A percentile compares a stretch with the other conserved stretches of the same genome.
Conservation (phyloP, 192 early-diverging fungal species). For the Phycomyces nitens region DNA sequence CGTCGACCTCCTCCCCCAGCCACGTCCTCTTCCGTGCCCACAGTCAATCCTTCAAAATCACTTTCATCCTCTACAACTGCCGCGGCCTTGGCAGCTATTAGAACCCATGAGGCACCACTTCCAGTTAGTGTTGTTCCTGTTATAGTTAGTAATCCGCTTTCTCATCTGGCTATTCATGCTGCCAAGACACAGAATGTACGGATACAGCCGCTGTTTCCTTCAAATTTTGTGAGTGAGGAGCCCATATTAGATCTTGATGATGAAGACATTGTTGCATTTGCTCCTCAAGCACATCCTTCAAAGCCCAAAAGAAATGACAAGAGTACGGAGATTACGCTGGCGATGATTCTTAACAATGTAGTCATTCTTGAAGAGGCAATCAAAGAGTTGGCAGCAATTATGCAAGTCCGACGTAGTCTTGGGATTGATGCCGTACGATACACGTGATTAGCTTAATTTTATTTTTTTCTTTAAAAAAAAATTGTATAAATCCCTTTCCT, state of each 20-base stretch:
- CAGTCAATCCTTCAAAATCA: neutral
- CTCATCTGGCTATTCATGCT: slow-evolving; percentile 31
- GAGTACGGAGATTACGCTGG: slow-evolving; percentile 48
- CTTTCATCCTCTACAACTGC: slow-evolving; percentile 10
- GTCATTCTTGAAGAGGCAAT: slow-evolving; percentile 89
- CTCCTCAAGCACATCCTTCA: slow-evolving; percentile 32
- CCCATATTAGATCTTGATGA: slow-evolving; percentile 38
- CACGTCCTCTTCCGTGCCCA: neutral
- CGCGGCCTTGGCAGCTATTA: neutral
- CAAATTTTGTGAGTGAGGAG: slow-evolving; percentile 51
- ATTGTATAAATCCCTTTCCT: too few relatives aligned
- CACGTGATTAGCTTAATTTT: neutral
- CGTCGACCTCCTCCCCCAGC: neutral
- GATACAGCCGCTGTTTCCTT: slow-evolving; percentile 52
- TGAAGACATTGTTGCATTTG: slow-evolving; percentile 37
- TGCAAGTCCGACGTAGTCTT: slow-evolving; percentile 73
- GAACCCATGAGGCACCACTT: slow-evolving; percentile 25
- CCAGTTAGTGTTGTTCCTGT: slow-evolving; percentile 39
- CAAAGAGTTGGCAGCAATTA: slow-evolving; percentile 84
- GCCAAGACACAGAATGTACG: slow-evolving; percentile 41
- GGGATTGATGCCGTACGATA: slow-evolving; percentile 66
- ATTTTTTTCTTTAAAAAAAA: slow-evolving; percentile 1
- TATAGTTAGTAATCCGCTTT: slow-evolving; percentile 15
- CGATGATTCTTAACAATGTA: slow-evolving; percentile 80
- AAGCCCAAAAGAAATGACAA: slow-evolving; percentile 35